Conservation (phyloP, 768 basidiomycete species). For the Daedaleopsis sinensis region DNA sequence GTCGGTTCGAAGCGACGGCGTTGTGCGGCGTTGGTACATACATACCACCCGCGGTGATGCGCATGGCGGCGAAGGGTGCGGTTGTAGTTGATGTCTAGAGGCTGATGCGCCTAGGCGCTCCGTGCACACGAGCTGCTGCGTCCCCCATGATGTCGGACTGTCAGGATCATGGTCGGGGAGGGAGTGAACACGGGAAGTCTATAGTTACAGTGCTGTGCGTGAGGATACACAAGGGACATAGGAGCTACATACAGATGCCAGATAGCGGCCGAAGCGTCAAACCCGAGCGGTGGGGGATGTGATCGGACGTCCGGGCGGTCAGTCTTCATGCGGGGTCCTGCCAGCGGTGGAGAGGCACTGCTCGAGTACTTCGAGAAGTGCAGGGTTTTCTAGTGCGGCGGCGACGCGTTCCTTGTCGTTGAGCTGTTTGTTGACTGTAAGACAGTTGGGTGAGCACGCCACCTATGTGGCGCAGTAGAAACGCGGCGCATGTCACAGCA, state of each 20-base stretch:
- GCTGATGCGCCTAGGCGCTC: no score
- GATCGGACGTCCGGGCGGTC: not conserved
- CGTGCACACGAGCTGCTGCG: no score
- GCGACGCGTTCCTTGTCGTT: conserved; percentile 99
- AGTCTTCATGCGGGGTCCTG: conserved; percentile 4
- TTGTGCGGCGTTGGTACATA: no score
- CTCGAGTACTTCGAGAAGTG: conserved; percentile 86
- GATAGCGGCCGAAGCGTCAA: not conserved
- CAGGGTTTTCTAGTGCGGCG: conserved; percentile 91
- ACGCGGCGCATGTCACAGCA: conserved; percentile 3
- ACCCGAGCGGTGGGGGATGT: not conserved
- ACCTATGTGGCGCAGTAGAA: not conserved
- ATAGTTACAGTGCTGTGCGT: conserved; percentile 10
- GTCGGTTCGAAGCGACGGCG: no score
- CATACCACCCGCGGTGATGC: no score
- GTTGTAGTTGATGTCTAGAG: no score
- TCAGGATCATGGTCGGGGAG: no score
- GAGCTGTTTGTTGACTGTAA: conserved; percentile 92
- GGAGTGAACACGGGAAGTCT: not conserved
- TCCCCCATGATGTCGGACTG: no score
- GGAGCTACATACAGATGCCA: conserved; percentile 2
- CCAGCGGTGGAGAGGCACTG: conserved; percentile 53
- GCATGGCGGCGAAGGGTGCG: no score
- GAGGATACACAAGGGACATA: conserved; percentile 6
- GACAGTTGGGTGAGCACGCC: not conserved